Evolutionary conservation across 2,329 filamentous ascomycete species (phyloP).

Genomic region (Xylaria sp.): DNA sequence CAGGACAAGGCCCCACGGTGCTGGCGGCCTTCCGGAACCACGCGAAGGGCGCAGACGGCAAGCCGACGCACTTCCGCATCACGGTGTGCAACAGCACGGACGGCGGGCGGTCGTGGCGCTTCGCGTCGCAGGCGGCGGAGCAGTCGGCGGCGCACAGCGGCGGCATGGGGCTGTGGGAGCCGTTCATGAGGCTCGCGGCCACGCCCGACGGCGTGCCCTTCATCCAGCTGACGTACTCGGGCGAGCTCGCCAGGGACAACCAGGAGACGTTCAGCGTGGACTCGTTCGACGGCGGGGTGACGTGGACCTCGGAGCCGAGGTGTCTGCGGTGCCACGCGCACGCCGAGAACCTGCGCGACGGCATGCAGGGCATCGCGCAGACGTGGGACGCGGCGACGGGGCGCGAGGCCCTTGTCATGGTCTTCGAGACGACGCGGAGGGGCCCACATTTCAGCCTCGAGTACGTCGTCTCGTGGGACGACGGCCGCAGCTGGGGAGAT

Average conservation of each 20-base stretch:
- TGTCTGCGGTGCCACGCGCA: slow-evolving; percentile 52
- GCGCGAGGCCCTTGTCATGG: slow-evolving; percentile 54
- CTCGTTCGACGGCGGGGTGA: slow-evolving; percentile 55
- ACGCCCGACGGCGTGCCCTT: slow-evolving; percentile 45
- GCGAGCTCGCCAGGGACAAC: slow-evolving; percentile 57
- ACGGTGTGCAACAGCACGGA: slow-evolving; percentile 60
- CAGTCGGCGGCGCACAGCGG: slow-evolving; percentile 53
- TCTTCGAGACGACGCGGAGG: slow-evolving; percentile 58
- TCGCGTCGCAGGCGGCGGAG: slow-evolving; percentile 56
- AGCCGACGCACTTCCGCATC: slow-evolving; percentile 57
- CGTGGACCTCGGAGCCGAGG: slow-evolving; percentile 54
- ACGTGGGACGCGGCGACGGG: slow-evolving; percentile 41
- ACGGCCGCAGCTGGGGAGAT: slow-evolving; percentile 53
- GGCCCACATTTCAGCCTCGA: slow-evolving; percentile 55
- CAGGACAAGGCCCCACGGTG: slow-evolving; percentile 22
- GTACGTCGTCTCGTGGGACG: slow-evolving; percentile 57
- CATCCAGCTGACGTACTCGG: slow-evolving; percentile 58
- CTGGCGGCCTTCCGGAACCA: slow-evolving; percentile 62
- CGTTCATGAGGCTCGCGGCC: slow-evolving; percentile 55
- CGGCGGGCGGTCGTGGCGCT: slow-evolving; percentile 56
- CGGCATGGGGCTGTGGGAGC: slow-evolving; percentile 61
- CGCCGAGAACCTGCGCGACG: slow-evolving; percentile 53
- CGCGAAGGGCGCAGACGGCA: slow-evolving; percentile 47
- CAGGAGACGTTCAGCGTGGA: slow-evolving; percentile 61
- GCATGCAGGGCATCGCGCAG: slow-evolving; percentile 57